These are phyloP conservation scores for Aspergillus kassunensis DNA, from an alignment of 495 filamentous ascomycete genomes.

Conservation along the genomic window DNA sequence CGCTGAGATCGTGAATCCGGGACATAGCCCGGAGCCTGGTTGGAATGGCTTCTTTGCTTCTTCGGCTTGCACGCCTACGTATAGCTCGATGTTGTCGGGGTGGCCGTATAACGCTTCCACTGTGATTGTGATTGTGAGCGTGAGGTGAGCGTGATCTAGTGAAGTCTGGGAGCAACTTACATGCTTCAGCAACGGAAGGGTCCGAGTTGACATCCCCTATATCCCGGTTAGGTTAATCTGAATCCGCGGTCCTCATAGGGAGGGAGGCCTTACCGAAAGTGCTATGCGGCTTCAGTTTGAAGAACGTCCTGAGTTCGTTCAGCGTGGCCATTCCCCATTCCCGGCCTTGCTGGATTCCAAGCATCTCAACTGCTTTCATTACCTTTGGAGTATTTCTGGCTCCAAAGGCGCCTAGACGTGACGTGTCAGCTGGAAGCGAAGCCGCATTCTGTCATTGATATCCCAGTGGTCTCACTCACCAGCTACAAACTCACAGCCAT, in stretches of 20 bases:
- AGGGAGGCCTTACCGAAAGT: constrained; percentile 64
- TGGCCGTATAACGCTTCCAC: constrained; percentile 55
- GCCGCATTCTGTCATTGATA: constrained; percentile 21
- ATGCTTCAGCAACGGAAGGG: constrained; percentile 53
- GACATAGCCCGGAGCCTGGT: constrained; percentile 51
- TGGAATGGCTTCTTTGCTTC: constrained; percentile 48
- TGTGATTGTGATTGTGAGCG: too few relatives aligned
- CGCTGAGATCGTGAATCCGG: constrained; percentile 52
- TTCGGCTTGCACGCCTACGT: constrained; percentile 55
- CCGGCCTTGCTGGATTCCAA: constrained; percentile 69
- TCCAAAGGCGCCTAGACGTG: constrained; percentile 41
- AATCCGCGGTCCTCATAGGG: not conserved
- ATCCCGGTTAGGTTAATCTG: not conserved
- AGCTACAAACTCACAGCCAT: constrained; percentile 44
- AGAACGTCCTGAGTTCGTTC: constrained; percentile 76
- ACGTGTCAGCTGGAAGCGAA: not conserved
- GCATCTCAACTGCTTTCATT: constrained; percentile 65
- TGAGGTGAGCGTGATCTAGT: not conserved
- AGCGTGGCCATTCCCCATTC: constrained; percentile 66
- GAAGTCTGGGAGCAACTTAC: constrained; percentile 53
- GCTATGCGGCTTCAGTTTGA: constrained; percentile 62
- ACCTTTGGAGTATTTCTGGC: constrained; percentile 62
- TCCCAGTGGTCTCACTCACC: constrained; percentile 5
- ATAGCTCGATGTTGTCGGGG: constrained; percentile 61
- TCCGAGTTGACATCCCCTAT: constrained; percentile 56